These are phyloP conservation scores for Termitomyces sp. DNA, from an alignment of 1,284 basidiomycete species.

Conservation along the genomic window DNA sequence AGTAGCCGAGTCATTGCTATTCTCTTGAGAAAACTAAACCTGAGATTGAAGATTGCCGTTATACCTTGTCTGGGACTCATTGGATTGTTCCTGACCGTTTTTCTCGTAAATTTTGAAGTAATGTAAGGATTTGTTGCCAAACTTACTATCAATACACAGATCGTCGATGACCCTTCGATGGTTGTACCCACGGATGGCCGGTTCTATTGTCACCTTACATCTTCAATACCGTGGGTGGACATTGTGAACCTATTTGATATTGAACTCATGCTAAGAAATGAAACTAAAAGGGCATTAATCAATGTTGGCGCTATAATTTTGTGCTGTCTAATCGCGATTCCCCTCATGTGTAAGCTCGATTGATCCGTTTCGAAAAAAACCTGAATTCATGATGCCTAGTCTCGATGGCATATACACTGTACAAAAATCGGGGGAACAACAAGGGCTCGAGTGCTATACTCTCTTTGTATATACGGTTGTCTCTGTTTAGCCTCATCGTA, in stretches of 20 bases:
- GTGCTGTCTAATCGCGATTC: not conserved
- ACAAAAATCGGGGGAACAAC: not conserved
- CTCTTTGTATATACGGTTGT: not conserved
- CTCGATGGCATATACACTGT: not conserved
- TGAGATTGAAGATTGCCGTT: not conserved
- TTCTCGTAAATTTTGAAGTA: not conserved
- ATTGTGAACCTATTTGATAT: not conserved
- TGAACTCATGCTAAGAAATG: not conserved
- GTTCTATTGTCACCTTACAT: not conserved
- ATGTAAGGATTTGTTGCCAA: not conserved
- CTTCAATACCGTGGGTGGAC: not conserved
- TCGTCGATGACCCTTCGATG: not conserved
- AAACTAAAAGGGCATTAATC: not conserved
- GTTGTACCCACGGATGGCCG: not conserved
- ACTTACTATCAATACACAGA: not conserved
- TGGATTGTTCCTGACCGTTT: not conserved
- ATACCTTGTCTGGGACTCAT: not conserved
- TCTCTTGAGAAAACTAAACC: not conserved
- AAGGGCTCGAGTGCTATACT: not conserved
- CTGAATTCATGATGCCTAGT: not conserved
- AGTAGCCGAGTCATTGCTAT: not conserved
- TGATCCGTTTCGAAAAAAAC: not conserved
- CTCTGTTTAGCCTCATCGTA: not conserved
- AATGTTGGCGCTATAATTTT: not conserved
- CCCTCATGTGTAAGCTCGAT: not conserved